Base-by-base conservation (phyloP, 148 eudicot genomes). In the Chenopodium berlandieri region DNA sequence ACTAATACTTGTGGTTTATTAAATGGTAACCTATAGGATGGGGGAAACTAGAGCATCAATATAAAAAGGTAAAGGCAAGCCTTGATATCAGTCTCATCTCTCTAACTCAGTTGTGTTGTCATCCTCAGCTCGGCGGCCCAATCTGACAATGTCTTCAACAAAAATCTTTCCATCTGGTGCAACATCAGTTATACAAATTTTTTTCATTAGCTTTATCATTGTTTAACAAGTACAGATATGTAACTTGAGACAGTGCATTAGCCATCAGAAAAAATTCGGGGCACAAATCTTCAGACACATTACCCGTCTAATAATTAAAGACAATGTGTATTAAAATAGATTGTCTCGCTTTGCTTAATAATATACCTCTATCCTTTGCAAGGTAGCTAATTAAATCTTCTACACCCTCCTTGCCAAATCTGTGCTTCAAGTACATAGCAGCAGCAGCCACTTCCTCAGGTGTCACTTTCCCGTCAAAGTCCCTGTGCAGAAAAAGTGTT, bases 381-480 rank as follows among this genome's bases (percentile, higher is more conserved):
- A 92, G 94, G 79, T 89, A 88, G 82, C 87, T 85, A 40, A 94
- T 91, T 73, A 94, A 89, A 78, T 94, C 95, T 92, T 90, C 94
- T 76, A 94, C 78, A 71, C 97, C 97, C 78, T 93, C 95, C 85
- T 90, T 91, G 76, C 87, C 95, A 62, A 94, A 87, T 50, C 93
- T 92, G 84, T 89, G 90, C 86, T 92, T 94, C 80, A 94, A 87
- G 88, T 94, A 91, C 83, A 82, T 84, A 46, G 94, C 92, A 76
- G 97, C 95, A 81, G 91, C 87, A 84, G 90, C 93, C 70, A 93
- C 94, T 86, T 92, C 97, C 85, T 94, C 97, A 1, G 95, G 86
- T 83, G 94, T 94, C 66, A 94, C 95, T 89, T 92, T 94, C 60
- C 97, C 97, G 75, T 92, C 95, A 79, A 87, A 89, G 86, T 94